These are phyloP conservation scores for Wickerhamiella domercqiae DNA, from an alignment of 805 yeast genomes.

Conservation along the genomic window DNA sequence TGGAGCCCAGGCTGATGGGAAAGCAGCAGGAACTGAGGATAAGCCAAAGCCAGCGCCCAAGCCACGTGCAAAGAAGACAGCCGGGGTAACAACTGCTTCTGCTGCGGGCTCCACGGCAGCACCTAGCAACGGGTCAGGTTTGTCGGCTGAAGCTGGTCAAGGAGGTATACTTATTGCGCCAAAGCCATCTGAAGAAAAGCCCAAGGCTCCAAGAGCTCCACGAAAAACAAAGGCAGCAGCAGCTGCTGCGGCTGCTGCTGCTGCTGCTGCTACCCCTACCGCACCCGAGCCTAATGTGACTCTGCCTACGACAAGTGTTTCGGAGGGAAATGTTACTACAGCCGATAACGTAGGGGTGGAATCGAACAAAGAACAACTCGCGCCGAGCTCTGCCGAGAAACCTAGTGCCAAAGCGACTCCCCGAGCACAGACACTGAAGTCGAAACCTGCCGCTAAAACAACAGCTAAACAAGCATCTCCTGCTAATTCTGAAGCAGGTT, in stretches of 20 bases:
- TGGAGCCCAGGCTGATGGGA: too few species aligned
- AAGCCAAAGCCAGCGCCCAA: slow-evolving; percentile 1
- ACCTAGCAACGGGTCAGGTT: not conserved
- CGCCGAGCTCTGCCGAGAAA: too few species aligned
- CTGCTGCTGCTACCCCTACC: not conserved
- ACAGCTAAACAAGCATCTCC: too few species aligned
- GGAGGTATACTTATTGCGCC: not conserved
- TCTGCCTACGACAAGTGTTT: not conserved
- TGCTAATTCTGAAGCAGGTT: too few species aligned
- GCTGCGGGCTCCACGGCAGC: not conserved
- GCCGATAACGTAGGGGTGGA: too few species aligned
- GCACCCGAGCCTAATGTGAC: not conserved
- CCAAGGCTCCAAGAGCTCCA: not conserved
- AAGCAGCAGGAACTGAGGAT: not conserved
- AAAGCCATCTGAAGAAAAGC: not conserved
- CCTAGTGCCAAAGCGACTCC: too few species aligned
- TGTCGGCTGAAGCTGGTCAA: not conserved
- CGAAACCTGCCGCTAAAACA: too few species aligned
- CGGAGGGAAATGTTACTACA: too few species aligned
- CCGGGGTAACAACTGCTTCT: not conserved
- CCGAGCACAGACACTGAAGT: too few species aligned
- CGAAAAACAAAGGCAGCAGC: not conserved
- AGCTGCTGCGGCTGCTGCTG: slow-evolving; percentile 1
- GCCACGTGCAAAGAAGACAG: slow-evolving; percentile 1
- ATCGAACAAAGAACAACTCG: too few species aligned